Evolutionary conservation across 257 asterid genomes (phyloP).

Genomic region (Hygrophila difformis): DNA sequence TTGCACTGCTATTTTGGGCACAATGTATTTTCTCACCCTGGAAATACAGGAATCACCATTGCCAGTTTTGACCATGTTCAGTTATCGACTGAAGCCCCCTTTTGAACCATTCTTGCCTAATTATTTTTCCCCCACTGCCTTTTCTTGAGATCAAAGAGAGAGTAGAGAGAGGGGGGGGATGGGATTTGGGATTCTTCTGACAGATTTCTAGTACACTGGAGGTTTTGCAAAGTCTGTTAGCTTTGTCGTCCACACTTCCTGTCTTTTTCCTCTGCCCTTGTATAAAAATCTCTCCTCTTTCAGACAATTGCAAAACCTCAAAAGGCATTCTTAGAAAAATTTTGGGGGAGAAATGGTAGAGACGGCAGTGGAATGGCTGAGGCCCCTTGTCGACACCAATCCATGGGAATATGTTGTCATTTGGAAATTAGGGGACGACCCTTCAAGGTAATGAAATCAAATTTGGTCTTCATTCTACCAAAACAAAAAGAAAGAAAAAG

Average conservation of each 20-base stretch:
- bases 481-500: no score
- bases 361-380: slow-evolving; percentile 36
- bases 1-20: slow-evolving; percentile 18
- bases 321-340: slow-evolving; percentile 21
- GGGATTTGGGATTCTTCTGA: slow-evolving; percentile 43
- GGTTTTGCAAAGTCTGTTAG: slow-evolving; percentile 27
- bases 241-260: slow-evolving; percentile 36
- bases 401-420: slow-evolving; percentile 73
- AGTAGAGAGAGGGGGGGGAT: slow-evolving; percentile 13
- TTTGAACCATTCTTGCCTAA: slow-evolving; percentile 29
- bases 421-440: slow-evolving; percentile 81
- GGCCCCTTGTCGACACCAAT: slow-evolving; percentile 40
- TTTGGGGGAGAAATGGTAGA: slow-evolving; percentile 28
- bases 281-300: neutral
- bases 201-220: slow-evolving; percentile 34
- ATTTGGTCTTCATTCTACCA: neutral
- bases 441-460: slow-evolving; percentile 41
- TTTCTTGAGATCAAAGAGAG: neutral
- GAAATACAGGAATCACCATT: slow-evolving; percentile 16
- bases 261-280: slow-evolving; percentile 2
- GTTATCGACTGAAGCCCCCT: slow-evolving; percentile 20
- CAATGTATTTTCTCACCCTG: slow-evolving; percentile 9
- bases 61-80: slow-evolving; percentile 12
- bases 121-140: neutral
- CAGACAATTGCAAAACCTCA: neutral